Percentiles rank a stretch among this genome's conserved stretches.
Conservation (phyloP, 2,329 filamentous ascomycete genomes). For the Fusarium globosum region DNA sequence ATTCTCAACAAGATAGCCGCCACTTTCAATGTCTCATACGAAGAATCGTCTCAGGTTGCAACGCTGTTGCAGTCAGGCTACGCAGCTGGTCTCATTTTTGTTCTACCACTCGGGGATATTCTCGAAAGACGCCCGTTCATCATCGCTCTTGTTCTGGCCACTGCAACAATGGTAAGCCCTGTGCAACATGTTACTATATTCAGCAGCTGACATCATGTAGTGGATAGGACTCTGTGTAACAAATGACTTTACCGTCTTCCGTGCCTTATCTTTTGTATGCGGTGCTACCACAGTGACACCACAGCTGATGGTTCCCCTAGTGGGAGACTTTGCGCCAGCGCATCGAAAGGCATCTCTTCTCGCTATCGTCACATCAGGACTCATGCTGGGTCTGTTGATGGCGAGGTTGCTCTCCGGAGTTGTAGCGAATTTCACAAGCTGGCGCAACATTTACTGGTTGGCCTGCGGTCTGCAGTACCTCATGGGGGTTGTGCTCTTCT, state of each 20-base stretch:
- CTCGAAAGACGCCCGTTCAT: slow-evolving; percentile 77
- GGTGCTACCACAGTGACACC: slow-evolving; percentile 85
- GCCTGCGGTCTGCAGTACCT: slow-evolving; percentile 76
- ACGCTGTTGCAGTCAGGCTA: slow-evolving; percentile 85
- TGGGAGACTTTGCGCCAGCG: slow-evolving; percentile 80
- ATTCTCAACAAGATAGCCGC: slow-evolving; percentile 79
- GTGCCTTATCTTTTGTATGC: slow-evolving; percentile 76
- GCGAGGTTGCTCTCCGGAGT: slow-evolving; percentile 81
- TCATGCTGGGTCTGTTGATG: slow-evolving; percentile 80
- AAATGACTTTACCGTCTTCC: slow-evolving; percentile 70
- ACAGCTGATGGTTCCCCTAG: slow-evolving; percentile 81
- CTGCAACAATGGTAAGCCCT: slow-evolving; percentile 70
- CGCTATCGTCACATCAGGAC: slow-evolving; percentile 78
- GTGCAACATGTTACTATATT: neutral
- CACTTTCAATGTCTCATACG: slow-evolving; percentile 77
- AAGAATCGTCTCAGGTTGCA: slow-evolving; percentile 73
- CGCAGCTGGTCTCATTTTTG: slow-evolving; percentile 76
- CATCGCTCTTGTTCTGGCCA: slow-evolving; percentile 72
- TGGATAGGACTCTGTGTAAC: slow-evolving; percentile 81
- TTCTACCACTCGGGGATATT: slow-evolving; percentile 80
- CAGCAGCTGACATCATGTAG: slow-evolving; percentile 41
- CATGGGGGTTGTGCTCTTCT: slow-evolving; percentile 72
- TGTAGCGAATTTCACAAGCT: slow-evolving; percentile 77
- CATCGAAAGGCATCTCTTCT: slow-evolving; percentile 75
- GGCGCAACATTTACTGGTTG: slow-evolving; percentile 85